A percentile compares a stretch with the other conserved stretches of the same genome.
These are phyloP conservation scores for Piromyces sp. DNA, from an alignment of 192 early-diverging fungal species.

Conservation along the genomic window DNA sequence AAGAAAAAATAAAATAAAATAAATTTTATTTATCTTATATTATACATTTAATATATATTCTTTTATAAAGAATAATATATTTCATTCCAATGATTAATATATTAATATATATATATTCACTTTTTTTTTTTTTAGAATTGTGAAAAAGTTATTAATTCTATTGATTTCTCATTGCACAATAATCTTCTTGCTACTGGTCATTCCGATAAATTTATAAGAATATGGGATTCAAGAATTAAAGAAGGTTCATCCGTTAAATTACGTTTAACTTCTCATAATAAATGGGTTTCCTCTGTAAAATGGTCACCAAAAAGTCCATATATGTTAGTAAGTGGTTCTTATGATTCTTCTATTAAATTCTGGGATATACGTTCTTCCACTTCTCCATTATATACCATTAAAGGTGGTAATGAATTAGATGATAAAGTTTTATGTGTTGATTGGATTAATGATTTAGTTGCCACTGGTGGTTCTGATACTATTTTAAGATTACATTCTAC, in stretches of 20 bases:
- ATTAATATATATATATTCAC: background rate
- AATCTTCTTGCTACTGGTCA: conserved; percentile 76
- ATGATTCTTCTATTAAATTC: conserved; percentile 71
- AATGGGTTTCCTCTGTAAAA: conserved; percentile 66
- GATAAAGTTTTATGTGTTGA: conserved; percentile 56
- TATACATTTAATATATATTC: too few species aligned
- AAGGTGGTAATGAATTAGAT: conserved; percentile 12
- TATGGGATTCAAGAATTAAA: conserved; percentile 79
- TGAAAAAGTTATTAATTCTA: conserved; percentile 60
- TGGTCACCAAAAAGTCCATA: conserved; percentile 65
- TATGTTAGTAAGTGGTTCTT: conserved; percentile 64
- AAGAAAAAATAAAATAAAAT: too few species aligned
- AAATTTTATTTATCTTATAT: too few species aligned
- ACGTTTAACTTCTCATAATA: conserved; percentile 55
- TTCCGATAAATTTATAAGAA: conserved; percentile 55
- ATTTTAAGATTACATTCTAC: background rate
- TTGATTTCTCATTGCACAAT: conserved; percentile 52
- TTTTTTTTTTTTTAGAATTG: conserved; percentile 34
- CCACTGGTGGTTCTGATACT: conserved; percentile 38
- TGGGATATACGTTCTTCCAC: conserved; percentile 88
- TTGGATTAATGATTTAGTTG: conserved; percentile 44
- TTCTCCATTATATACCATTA: conserved; percentile 56
- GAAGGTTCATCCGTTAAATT: conserved; percentile 63
- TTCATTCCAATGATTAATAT: too few species aligned
- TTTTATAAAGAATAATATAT: too few species aligned